Evolutionary conservation across 2,329 filamentous ascomycete species (phyloP), one percentile per base, ranked within the genome.

Genomic region (Hirsutella rhossiliensis): DNA sequence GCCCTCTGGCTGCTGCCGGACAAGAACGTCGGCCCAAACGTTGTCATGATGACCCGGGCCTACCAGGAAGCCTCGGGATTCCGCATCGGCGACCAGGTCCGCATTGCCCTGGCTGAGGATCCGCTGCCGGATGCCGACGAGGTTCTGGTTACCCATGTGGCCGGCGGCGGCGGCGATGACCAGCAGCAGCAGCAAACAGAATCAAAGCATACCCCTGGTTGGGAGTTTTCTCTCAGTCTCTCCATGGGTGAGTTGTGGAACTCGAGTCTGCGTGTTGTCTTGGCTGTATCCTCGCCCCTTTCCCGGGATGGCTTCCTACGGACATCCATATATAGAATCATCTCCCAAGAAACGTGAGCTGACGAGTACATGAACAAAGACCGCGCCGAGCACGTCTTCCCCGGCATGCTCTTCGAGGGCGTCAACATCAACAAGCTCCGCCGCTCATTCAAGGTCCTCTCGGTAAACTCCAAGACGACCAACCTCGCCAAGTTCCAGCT

Each of bases 21-120:
- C 38, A 73, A 81, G 58, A 79, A 80, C 54, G 67, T 87, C 51
- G 75, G 80, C 55, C 78, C 77, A 51, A 75, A 81, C 49, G 71
- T 87, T 45, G 68, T 84, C 41, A 73, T 89, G 68, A 77, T 86
- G 67, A 81, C 85, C 19, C 81, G 85, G 49, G 71, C 78, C 6
- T 77, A 94, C 43, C 82, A 85, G 49, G 81, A 84, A 31, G 74
- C 78, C 7, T 84, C 84, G 51, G 78, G 77, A 1, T 75, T 94
- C 52, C 82, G 82, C 48, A 68, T 92, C 4, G 80, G 79, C 15
- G 84, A 88, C 41, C 74, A 78, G 42, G 65, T 75, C 30, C 63
- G 62, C 30, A 68, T 94, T 40, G 70, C 72, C 8, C 73, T 89
- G 20, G 67, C 72, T 2, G 69, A 73, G 11, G 52, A 64, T 7